Base-by-base conservation (phyloP, 2,329 filamentous ascomycete species). In the Ascochyta fabae region DNA sequence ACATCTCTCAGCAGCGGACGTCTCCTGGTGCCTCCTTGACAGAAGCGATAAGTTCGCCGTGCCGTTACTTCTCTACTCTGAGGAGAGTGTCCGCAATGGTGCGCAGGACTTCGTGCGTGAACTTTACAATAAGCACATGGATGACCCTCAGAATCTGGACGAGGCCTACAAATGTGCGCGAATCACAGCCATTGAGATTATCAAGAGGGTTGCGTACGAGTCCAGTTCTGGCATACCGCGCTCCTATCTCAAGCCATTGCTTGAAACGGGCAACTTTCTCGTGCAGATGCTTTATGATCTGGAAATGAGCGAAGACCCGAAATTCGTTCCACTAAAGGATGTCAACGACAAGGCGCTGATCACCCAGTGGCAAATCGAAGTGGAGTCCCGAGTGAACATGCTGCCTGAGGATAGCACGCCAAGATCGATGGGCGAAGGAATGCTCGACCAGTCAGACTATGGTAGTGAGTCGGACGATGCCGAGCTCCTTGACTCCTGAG, bases 401-500 rank as follows among this genome's bases (percentile, higher is more conserved):
- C 72, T 71, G 64, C 58, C 65, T 19, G 73, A 74, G 15, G 64
- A 69, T n/a, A 63, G 59, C 23, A 67, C 68, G 10, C 62, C 66
- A n/a, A 58, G 69, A 12, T 73, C 71, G 7, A 60, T 67, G 31
- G 70, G 59, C 7, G 73, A 73, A 36, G 54, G 39, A 15, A 52
- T 62, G 5, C 72, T 70, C 41, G 72, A 74, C 34, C 66, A 71
- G n/a, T 75, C 72, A 4, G 72, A 75, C 51, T 75, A 73, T 62
- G 71, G 66, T 8, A 74, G 68, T 67, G 72, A 75, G 60, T 75
- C 73, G 43, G 72, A 74, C 53, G 63, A 69, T 16, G 65, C 62
- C 23, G 67, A 73, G 16, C 53, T 67, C 8, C 59, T 64, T 59
- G 68, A 67, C 5, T 42, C 35, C 7, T 55, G 38, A 48, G 27